Conservation (phyloP, 1,139 yeast genomes). For the Candida sanyaensis region DNA sequence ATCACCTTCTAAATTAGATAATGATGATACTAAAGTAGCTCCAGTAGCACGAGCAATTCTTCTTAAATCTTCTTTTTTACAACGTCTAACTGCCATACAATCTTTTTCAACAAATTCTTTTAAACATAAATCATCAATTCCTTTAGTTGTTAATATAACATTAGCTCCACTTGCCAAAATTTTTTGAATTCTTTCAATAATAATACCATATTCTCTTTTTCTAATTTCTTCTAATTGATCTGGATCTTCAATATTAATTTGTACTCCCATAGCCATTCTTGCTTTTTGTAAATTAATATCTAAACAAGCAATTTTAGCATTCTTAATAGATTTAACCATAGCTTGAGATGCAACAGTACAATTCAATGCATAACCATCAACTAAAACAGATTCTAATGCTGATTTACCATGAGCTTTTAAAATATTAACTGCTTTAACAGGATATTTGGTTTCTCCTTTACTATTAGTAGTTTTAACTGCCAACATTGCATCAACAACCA, state of each 20-base stretch:
- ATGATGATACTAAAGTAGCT: slow-evolving; percentile 82
- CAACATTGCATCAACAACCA: slow-evolving; percentile 95
- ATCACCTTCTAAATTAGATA: slow-evolving; percentile 96
- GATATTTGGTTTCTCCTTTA: slow-evolving; percentile 89
- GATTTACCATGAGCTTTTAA: slow-evolving; percentile 97
- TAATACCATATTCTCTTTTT: slow-evolving; percentile 89
- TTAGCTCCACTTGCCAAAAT: slow-evolving; percentile 94
- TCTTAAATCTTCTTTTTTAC: slow-evolving; percentile 94
- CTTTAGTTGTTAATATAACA: slow-evolving; percentile 95
- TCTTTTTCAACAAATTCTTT: slow-evolving; percentile 95
- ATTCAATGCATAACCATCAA: slow-evolving; percentile 94
- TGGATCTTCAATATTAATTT: slow-evolving; percentile 95
- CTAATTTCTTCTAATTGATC: slow-evolving; percentile 96
- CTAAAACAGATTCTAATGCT: slow-evolving; percentile 78
- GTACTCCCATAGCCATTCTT: slow-evolving; percentile 98
- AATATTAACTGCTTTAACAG: slow-evolving; percentile 95
- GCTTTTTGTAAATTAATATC: slow-evolving; percentile 96
- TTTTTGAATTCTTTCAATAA: slow-evolving; percentile 82
- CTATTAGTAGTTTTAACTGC: slow-evolving; percentile 91
- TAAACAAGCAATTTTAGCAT: slow-evolving; percentile 88
- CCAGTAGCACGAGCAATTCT: slow-evolving; percentile 99
- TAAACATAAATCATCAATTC: slow-evolving; percentile 94
- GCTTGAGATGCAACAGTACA: slow-evolving; percentile 98
- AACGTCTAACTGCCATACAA: slow-evolving; percentile 97
- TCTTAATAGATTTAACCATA: slow-evolving; percentile 73